Conservation (phyloP, 495 filamentous ascomycete species). For the Xylaria castorea region DNA sequence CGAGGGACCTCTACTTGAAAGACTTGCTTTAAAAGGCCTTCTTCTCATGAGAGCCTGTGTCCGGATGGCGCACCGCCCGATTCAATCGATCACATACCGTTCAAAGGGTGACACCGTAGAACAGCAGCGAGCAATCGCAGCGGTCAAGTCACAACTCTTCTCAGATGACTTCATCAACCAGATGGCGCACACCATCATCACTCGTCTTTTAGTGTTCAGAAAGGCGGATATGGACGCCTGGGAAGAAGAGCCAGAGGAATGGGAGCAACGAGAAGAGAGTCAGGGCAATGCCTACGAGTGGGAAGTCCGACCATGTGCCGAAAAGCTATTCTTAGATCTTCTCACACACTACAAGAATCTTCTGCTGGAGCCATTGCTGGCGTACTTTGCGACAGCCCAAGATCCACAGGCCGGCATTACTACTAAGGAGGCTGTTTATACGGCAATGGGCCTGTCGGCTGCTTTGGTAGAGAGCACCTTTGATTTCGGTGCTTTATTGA, state of each 20-base stretch:
- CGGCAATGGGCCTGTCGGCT: conserved; percentile 85
- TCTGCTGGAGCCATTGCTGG: conserved; percentile 74
- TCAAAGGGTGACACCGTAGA: conserved; percentile 73
- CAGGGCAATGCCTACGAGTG: conserved; percentile 84
- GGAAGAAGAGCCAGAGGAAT: conserved; percentile 91
- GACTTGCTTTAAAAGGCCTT: conserved; percentile 78
- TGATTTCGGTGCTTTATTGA: conserved; percentile 83
- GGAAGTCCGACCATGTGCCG: conserved; percentile 85
- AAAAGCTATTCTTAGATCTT: conserved; percentile 92
- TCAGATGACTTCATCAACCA: conserved; percentile 75
- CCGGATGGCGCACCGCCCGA: conserved; percentile 80
- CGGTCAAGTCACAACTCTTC: conserved; percentile 74
- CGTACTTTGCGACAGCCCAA: conserved; percentile 77
- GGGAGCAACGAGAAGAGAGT: conserved; percentile 84
- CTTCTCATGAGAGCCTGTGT: conserved; percentile 83
- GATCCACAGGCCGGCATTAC: conserved; percentile 73
- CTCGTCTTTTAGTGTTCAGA: conserved; percentile 88
- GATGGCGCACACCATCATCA: conserved; percentile 82
- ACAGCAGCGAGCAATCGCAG: conserved; percentile 65
- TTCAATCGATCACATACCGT: conserved; percentile 81
- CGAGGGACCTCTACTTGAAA: conserved; percentile 71
- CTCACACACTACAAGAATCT: conserved; percentile 84
- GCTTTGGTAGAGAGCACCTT: conserved; percentile 70
- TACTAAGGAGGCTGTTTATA: conserved; percentile 91
- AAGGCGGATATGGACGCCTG: conserved; percentile 83